Base-by-base conservation (phyloP, 495 filamentous ascomycete species). In the Podospora pseudoanserina region DNA sequence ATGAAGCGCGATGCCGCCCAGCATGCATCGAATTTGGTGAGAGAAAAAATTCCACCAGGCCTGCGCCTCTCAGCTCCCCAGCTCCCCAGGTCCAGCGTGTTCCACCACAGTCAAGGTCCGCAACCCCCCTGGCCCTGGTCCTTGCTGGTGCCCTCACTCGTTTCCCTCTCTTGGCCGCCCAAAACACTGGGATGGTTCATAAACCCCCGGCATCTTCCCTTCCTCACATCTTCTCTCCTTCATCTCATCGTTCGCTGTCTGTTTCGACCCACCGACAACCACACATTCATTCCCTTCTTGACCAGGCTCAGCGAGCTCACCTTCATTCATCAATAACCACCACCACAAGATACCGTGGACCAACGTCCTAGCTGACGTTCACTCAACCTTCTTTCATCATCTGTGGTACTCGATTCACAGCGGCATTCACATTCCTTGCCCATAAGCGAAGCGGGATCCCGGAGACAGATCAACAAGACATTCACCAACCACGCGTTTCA, bases 281-380 rank as follows among this genome's bases (percentile, higher is more conserved):
- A 66, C 71, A 49, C 39, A 63, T 73, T 68, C 79, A 75, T 79
- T 80, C 76, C 65, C 76, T 81, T 76, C 70, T 74, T 64, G 73
- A 78, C 72, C 77, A 73, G 73, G 79, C 79, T 80, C 78, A 73
- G 74, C 63, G 73, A 68, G 69, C 69, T 59, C 68, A 68, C 71
- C 67, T 70, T 74, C 70, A 55, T 72, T 75, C 65, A 53, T 30
- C 55, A 32, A 61, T 32, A 32, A 23, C 23, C 23, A 1, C 20
- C 20, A 5, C 30, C 30, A 32, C 53, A 28, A 67, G 54, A 53
- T 49, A 49, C 39, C 39, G 4, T 49, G 13, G 9, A 49, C 39
- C 63, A 58, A 65, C 64, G 30, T 20, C 26, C 23, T 23, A 63
- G 34, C 13, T 49, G 39, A 49, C 39, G 39, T 49, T 49, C 9